Percentiles rank a stretch among this genome's conserved stretches.
phyloP scores from a whole-genome alignment of 2,329 filamentous ascomycete genomes.

The Ophiostoma quercus region DNA sequence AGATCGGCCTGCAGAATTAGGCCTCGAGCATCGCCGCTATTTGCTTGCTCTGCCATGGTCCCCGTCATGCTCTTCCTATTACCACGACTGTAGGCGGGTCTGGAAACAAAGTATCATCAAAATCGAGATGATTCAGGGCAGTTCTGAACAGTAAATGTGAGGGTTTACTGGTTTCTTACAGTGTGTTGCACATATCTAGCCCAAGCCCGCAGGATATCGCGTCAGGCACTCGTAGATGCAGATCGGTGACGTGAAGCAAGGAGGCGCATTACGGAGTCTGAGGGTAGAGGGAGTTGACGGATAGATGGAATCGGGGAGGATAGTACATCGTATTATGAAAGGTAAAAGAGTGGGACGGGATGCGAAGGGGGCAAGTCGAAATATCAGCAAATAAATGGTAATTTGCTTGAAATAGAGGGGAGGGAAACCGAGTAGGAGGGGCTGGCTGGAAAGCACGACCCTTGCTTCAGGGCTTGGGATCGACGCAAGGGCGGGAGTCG shows the following conservation, averaged over 20 bases:
- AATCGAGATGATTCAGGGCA: no score
- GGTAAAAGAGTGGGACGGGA: not conserved
- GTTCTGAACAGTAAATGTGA: no score
- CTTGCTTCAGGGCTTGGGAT: not conserved
- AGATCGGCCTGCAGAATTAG: no score
- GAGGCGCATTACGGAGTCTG: not conserved
- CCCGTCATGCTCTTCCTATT: no score
- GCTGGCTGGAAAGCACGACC: not conserved
- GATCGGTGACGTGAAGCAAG: slow-evolving; percentile 6
- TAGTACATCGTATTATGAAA: not conserved
- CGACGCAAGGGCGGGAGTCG: slow-evolving; percentile 10
- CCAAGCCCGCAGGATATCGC: no score
- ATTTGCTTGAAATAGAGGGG: not conserved
- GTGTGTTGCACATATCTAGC: no score
- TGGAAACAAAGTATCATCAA: no score
- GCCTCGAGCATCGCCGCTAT: no score
- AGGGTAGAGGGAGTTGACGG: not conserved
- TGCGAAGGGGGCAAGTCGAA: slow-evolving; percentile 3
- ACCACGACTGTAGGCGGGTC: no score
- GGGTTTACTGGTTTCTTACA: no score
- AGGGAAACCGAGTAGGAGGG: not conserved
- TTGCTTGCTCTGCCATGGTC: no score
- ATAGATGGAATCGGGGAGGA: not conserved
- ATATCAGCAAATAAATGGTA: not conserved
- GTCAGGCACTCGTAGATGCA: not conserved